Evolutionary conservation across 768 basidiomycete genomes (phyloP).

Genomic region (Amanita rubescens): DNA sequence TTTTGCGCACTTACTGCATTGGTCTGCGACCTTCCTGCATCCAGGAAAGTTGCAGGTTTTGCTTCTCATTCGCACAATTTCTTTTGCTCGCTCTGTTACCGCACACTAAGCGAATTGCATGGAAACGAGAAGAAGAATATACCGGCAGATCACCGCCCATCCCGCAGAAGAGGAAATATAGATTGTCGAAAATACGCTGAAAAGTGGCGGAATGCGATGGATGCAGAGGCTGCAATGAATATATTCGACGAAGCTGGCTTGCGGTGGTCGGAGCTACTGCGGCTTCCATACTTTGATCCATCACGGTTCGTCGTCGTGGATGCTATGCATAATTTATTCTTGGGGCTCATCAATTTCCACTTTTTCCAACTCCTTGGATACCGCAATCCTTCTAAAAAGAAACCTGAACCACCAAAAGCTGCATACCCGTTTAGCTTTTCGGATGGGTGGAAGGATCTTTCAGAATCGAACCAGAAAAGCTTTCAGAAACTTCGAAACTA

Average conservation of each 20-base stretch:
- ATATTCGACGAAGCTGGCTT: slow-evolving; percentile 18
- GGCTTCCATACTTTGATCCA: slow-evolving; percentile 30
- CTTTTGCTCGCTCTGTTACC: slow-evolving; percentile 25
- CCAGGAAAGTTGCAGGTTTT: slow-evolving; percentile 20
- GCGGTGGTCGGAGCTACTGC: slow-evolving; percentile 21
- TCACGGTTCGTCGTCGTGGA: slow-evolving; percentile 24
- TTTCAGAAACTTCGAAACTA: slow-evolving; percentile 7
- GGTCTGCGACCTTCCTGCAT: slow-evolving; percentile 25
- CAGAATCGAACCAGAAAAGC: slow-evolving; percentile 8
- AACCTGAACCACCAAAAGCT: no score
- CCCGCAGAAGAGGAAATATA: slow-evolving; percentile 10
- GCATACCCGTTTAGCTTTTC: neutral
- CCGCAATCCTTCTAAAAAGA: neutral
- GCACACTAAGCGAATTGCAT: slow-evolving; percentile 7
- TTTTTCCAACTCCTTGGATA: slow-evolving; percentile 8
- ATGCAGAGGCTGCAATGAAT: slow-evolving; percentile 8
- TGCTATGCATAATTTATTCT: slow-evolving; percentile 28
- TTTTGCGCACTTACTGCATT: slow-evolving; percentile 10
- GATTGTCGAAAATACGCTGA: neutral
- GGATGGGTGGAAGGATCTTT: neutral
- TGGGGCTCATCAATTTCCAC: slow-evolving; percentile 16
- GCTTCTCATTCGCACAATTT: slow-evolving; percentile 15
- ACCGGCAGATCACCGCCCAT: slow-evolving; percentile 11
- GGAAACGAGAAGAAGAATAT: slow-evolving; percentile 12
- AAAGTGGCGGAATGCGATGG: slow-evolving; percentile 15